Base-by-base conservation (phyloP, 345 rosid genomes). In the Euphorbia lathyris region DNA sequence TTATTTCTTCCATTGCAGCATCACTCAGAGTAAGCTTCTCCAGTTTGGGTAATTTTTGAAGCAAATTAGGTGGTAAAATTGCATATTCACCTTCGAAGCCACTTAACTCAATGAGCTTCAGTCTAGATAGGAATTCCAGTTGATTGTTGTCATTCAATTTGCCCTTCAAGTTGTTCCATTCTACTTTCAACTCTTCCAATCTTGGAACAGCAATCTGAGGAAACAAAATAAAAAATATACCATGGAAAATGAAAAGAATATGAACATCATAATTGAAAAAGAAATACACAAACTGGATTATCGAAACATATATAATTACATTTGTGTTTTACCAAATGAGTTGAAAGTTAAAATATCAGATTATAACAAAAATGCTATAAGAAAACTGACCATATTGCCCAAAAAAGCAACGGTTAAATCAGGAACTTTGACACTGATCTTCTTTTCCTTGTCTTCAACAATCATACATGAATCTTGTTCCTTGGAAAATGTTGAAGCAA, bases 151-250 rank as follows among this genome's bases (percentile, higher is more conserved):
- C 29, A 30, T 7, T 30, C 20, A 17, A 25, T 16, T 29, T 19
- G 0, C 20, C 59, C 27, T 22, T 26, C n/a, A 47, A 20, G 4
- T 7, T 14, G 20, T 60, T n/a, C 66, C 73, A 60, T n/a, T 60
- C 73, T n/a, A 70, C 16, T 34, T 57, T 48, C 34, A 70, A 11
- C 3, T 30, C 36, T 34, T 60, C 42, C 32, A 70, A 11, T 13
- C 8, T 8, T 20, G 36, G 66, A 42, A 61, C 45, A 45, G 50
- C 20, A 60, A 60, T 65, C 73, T 70, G 17, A 17, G 9, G 0
- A 59, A 20, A 16, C 56, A 6, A 29, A 52, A 5, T 7, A 40
- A 40, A 40, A 40, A 34, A 34, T 34, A 34, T 34, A 34, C 38
- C 38, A 7, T 34, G 38, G 4, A 34, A 34, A 34, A 34, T 34